A percentile compares a stretch with the other conserved stretches of the same genome.
Evolutionary conservation across 805 yeast species (phyloP).

Genomic region (Kodamaea kakaduensis): DNA sequence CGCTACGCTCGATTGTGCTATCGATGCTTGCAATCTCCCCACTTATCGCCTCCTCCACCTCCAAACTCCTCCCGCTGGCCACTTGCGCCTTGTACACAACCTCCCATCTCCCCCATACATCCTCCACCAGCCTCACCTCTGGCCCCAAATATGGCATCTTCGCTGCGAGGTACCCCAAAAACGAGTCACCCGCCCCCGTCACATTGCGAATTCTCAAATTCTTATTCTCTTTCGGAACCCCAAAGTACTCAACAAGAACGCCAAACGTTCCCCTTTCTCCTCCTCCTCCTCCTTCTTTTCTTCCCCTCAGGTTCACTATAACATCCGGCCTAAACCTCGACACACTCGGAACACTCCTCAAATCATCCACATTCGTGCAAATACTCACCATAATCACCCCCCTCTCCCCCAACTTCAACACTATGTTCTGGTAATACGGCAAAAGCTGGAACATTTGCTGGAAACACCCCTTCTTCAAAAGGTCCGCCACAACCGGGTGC

Average conservation of each 20-base stretch:
- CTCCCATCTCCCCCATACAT: conserved; percentile 37
- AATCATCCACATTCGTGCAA: conserved; percentile 30
- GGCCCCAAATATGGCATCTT: conserved; percentile 19
- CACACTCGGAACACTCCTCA: conserved; percentile 31
- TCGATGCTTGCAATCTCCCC: conserved; percentile 14
- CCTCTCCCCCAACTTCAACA: conserved; percentile 62
- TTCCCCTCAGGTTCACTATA: conserved; percentile 21
- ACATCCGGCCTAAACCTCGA: conserved; percentile 25
- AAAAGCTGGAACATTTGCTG: conserved; percentile 70
- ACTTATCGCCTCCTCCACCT: conserved; percentile 23
- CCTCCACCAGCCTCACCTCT: conserved; percentile 25
- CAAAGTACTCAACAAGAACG: conserved; percentile 60
- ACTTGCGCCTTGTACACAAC: conserved; percentile 34
- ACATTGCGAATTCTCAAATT: conserved; percentile 50
- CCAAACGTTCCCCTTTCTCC: conserved; percentile 32
- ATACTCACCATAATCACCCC: conserved; percentile 50
- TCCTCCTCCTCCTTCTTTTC: background rate
- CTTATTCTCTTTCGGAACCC: conserved; percentile 32
- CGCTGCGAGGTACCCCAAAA: conserved; percentile 60
- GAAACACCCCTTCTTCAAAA: conserved; percentile 43
- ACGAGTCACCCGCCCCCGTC: conserved; percentile 87
- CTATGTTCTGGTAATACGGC: conserved; percentile 65
- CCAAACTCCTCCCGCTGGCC: conserved; percentile 34
- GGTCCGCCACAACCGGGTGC: conserved; percentile 21
- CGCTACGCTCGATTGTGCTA: too few relatives aligned